These are phyloP conservation scores for Suillus subluteus DNA, from an alignment of 768 basidiomycete species.

Conservation along the genomic window DNA sequence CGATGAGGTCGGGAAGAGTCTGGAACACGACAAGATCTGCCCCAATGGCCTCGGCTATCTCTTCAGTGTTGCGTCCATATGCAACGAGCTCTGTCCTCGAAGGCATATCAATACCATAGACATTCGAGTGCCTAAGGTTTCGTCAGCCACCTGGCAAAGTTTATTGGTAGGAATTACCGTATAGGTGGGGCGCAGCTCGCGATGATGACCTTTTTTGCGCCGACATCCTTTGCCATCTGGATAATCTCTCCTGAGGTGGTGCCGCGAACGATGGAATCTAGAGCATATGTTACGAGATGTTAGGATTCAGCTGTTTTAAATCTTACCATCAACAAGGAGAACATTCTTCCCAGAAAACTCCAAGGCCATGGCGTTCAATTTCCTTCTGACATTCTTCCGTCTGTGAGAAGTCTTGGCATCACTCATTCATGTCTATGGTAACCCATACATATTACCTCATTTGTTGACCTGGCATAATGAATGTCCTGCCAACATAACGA, in stretches of 20 bases:
- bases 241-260: constrained; percentile 99
- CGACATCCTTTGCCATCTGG: constrained; percentile 99
- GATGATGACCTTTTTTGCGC: constrained; percentile 93
- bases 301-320: background rate
- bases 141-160: constrained; percentile 13
- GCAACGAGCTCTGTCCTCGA: constrained; percentile 93
- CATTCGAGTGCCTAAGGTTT: constrained; percentile 74
- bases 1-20: constrained; percentile 83
- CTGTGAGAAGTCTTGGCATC: constrained; percentile 40
- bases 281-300: background rate
- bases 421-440: background rate
- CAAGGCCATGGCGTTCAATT: constrained; percentile 97
- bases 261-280: constrained; percentile 97
- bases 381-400: constrained; percentile 91
- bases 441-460: constrained; percentile 59
- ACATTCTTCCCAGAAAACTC: constrained; percentile 94
- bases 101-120: constrained; percentile 99
- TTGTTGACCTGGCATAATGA: constrained; percentile 99
- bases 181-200: constrained; percentile 98
- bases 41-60: constrained; percentile 82
- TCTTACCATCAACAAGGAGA: constrained; percentile 89
- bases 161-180: constrained; percentile 48
- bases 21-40: constrained; percentile 98
- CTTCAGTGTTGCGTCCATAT: constrained; percentile 67
- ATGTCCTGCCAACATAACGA: constrained; percentile 95